Evolutionary conservation across 2,329 filamentous ascomycete genomes (phyloP), one percentile per base, ranked within the genome.

Genomic region (Monosporascus sp.): DNA sequence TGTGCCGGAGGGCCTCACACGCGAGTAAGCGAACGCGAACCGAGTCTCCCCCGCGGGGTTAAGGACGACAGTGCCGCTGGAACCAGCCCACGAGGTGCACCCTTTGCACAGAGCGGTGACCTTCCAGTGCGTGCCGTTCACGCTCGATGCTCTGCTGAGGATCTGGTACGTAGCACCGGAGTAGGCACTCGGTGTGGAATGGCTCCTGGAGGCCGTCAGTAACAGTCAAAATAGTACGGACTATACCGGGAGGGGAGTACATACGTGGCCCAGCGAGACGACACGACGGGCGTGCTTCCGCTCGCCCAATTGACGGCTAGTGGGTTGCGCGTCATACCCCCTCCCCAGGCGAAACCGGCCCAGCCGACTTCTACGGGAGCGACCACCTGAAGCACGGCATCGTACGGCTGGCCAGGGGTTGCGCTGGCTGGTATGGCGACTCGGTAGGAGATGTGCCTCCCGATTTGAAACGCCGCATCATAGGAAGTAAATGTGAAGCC

Each of bases 11-110:
- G 66, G 65, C 53, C 58, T 60, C 44, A 54, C 54, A 49, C 54
- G 55, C 22, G 65, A 59, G 55, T 65, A 66, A 3, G 67, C 67
- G 50, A 68, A 68, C 2, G 66, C 89, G 2, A 99, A 84, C 14
- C 94, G 87, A 69, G 97, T 97, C 55, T 90, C 91, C 48, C 93
- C 94, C 60, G 96, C 96, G 51, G 97, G 79, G 67, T 97, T 97
- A 66, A 99, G 84, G 17, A 47, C 58, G 51, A 61, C 64, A 18
- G 38, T 57, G 43, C 31, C 59, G 17, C 58, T 58, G 1, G 58
- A 51, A 5, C 59, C 70, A 17, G 65, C 64, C n/a, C 68, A 70
- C 5, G 69, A 63, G 14, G 60, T 68, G 38, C 66, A 74, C 17
- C 67, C 67, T 17, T 62, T 65, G 62, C 72, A 74, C 56, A 65